Evolutionary conservation across 306 rosid genomes (phyloP), one percentile per base, ranked within the genome.

Genomic region (Trifolium subterraneum): DNA sequence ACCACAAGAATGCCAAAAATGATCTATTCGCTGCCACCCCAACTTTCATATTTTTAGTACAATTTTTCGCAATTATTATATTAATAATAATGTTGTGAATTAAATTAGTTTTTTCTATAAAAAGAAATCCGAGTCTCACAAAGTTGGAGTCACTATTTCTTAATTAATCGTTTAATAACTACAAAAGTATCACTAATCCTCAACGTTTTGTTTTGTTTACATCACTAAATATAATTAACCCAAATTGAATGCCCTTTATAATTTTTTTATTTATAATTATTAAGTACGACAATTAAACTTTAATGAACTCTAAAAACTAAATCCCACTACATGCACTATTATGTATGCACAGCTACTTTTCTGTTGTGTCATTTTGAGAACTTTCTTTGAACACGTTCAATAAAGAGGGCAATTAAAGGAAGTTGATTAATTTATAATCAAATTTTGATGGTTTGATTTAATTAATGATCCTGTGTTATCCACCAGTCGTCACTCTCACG

Each of bases 401-500:
- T 45, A 50, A 31, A 31, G 67, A 55, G 63, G 27, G 70, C 35
- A 23, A 56, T 11, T 56, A 72, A 73, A 71, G 68, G 42, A 42
- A 13, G 45, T 44, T 54, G 52, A 81, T 52, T 52, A 71, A 27
- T 51, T 51, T 45, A 61, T 61, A 16, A 61, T 61, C 33, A 62
- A 41, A 22, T 3, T 52, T 16, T 61, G 2, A 22, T 25, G 7
- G 14, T 7, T 41, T 75, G 22, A 36, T 69, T 60, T 70, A 70
- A 38, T 42, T 54, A 78, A 47, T 42, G 41, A 71, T n/a, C 13
- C 5, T 7, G 59, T 78, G 47, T 73, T 61, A n/a, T 41, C 71
- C 52, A 42, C 41, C 51, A 38, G 52, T 54, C 39, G 48, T 79
- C 73, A 56, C 33, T 78, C 31, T 79, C 62, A 54, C 35, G 36